These are phyloP conservation scores for Ophiosphaerella narmari DNA, from an alignment of 2,329 filamentous ascomycete genomes.

Conservation along the genomic window DNA sequence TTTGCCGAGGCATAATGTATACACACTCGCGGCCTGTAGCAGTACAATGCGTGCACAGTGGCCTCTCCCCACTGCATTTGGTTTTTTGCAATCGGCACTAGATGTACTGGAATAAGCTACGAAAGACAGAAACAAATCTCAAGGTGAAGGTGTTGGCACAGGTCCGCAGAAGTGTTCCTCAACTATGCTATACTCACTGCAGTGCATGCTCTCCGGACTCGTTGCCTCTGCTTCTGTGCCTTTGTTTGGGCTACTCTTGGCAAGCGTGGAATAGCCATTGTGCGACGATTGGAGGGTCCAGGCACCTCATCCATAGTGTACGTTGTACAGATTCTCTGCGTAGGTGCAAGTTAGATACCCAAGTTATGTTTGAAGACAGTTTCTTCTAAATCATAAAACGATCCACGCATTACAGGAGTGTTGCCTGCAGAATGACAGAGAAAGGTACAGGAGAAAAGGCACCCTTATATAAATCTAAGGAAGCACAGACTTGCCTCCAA, in stretches of 20 bases:
- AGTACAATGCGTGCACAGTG: constrained; percentile 45
- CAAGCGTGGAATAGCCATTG: constrained; percentile 28
- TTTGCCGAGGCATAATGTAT: constrained; percentile 47
- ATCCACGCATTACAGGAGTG: no score
- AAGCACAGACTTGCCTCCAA: no score
- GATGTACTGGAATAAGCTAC: not conserved
- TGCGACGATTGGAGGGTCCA: constrained; percentile 2
- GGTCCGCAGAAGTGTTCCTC: no score
- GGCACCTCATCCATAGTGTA: not conserved
- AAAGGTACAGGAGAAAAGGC: no score
- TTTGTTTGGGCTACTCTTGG: constrained; percentile 3
- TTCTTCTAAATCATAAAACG: no score
- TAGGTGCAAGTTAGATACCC: no score
- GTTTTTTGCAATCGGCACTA: constrained; percentile 48
- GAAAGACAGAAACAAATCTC: constrained; percentile 5
- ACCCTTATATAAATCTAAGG: no score
- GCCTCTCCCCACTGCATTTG: constrained; percentile 47
- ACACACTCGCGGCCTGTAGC: constrained; percentile 39
- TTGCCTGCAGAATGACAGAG: no score
- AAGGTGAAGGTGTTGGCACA: not conserved
- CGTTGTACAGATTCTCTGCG: no score
- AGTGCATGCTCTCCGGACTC: constrained; percentile 21
- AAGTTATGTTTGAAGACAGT: no score
- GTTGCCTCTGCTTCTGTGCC: constrained; percentile 8
- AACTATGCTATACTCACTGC: constrained; percentile 4